Base-by-base conservation (phyloP, 2,329 filamentous ascomycete species). In the Pseudogymnoascus sp. region DNA sequence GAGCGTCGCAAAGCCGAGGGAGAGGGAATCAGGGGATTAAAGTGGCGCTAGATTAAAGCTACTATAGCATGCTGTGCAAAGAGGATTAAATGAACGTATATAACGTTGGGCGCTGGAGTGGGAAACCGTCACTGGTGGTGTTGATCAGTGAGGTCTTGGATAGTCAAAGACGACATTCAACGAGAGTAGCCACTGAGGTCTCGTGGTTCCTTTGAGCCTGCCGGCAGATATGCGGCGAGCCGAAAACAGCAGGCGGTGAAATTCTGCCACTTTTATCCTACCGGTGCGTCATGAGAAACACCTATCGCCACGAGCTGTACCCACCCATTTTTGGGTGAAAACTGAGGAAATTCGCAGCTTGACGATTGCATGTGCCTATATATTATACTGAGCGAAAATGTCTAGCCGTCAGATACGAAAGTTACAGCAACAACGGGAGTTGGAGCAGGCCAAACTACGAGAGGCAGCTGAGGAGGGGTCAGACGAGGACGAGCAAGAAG, bases 401-500 rank as follows among this genome's bases (percentile, higher is more conserved):
- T 74, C 72, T 2, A 73, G 69, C 62, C 67, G 72, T 61, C 72
- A 73, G 61, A 63, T 74, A 60, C 68, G 72, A 62, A 74, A 72
- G 62, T 59, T 74, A 33, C 72, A 72, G 63, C 68, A 73, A 63
- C 72, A 72, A 62, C 66, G 70, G 14, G 72, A 74, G 62, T 62
- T 71, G 16, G 69, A 72, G 60, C 65, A 68, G 26, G 66, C 66
- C 26, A 65, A 65, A 59, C 59, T 66, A 1, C 65, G 65, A 55
- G 63, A 67, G 49, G 67, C 60, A 35, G 65, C 69, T 49, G 69
- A 69, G 60, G 68, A 69, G 23, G 41, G n/a, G 43, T 41, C 39
- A n/a, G 59, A 61, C 16, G 55, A 65, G 23, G 70, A 71, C n/a
- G 66, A 67, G 55, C 70, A 68, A 8, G 69, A 70, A 19, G 70